Conservation (phyloP, 306 rosid genomes). For the Crotalaria pallida region DNA sequence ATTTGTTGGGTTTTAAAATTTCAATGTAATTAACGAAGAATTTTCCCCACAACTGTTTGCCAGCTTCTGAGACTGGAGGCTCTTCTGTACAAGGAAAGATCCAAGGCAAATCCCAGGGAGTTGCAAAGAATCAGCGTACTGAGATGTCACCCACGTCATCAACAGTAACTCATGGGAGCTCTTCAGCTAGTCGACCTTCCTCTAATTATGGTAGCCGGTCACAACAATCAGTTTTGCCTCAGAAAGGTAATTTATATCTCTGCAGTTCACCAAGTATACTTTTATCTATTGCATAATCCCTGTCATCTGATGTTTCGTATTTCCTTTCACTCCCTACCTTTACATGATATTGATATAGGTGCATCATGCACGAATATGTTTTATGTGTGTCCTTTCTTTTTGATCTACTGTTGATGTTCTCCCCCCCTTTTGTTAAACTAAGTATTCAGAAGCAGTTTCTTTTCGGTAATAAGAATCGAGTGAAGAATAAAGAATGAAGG, state of each 20-base stretch:
- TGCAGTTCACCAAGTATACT: background rate
- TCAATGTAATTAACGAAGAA: constrained; percentile 12
- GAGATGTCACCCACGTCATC: constrained; percentile 47
- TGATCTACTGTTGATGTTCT: constrained; percentile 1
- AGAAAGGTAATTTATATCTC: constrained; percentile 53
- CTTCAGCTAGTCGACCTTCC: constrained; percentile 58
- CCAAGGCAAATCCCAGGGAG: constrained; percentile 54
- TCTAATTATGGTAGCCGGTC: constrained; percentile 66
- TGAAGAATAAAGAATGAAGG: background rate
- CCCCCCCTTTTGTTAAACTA: background rate
- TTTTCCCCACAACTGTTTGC: constrained; percentile 19
- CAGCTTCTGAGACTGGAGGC: constrained; percentile 55
- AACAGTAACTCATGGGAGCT: constrained; percentile 44
- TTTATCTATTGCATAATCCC: constrained; percentile 4
- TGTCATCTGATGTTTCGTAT: background rate
- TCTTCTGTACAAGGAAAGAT: constrained; percentile 49
- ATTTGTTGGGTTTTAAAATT: constrained; percentile 12
- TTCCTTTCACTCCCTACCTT: background rate
- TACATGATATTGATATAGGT: background rate
- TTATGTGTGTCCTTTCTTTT: background rate
- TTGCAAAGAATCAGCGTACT: constrained; percentile 41
- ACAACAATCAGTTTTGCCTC: constrained; percentile 56
- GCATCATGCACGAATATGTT: background rate
- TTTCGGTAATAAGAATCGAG: background rate
- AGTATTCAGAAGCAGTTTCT: background rate